Percentiles rank a stretch among this genome's conserved stretches.
Conservation (phyloP, 2,329 filamentous ascomycete genomes). For the Phyllosticta citrichinensis region DNA sequence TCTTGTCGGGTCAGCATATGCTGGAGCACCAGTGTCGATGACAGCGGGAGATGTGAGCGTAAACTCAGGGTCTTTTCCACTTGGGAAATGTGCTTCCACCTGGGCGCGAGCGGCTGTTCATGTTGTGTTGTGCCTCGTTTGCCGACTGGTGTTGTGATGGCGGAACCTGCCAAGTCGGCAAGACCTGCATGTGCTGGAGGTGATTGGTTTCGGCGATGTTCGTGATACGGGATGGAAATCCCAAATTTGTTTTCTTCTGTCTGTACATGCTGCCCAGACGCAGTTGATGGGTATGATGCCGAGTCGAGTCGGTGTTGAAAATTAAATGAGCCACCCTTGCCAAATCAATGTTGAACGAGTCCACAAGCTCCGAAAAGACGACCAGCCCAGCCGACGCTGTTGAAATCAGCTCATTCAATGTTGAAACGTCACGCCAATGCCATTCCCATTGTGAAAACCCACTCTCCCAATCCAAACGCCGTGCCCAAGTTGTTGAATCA, state of each 20-base stretch:
- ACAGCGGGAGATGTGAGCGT: constrained; percentile 6
- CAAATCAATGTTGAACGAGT: too few species aligned
- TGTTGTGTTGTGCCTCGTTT: not conserved
- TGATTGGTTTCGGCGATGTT: too few species aligned
- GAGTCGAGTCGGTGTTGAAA: not conserved
- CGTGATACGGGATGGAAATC: too few species aligned
- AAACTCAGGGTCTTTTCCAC: not conserved
- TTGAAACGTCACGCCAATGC: not conserved
- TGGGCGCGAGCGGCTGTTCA: not conserved
- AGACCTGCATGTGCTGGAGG: too few species aligned
- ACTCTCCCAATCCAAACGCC: not conserved
- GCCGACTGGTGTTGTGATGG: not conserved
- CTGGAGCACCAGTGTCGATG: not conserved
- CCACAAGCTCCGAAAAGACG: not conserved
- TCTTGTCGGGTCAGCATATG: not conserved
- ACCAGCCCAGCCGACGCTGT: not conserved
- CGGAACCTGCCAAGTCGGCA: not conserved
- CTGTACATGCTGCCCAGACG: not conserved
- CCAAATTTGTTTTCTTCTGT: too few species aligned
- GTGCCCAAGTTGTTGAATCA: not conserved
- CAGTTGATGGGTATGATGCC: not conserved
- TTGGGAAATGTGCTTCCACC: not conserved
- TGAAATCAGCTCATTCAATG: not conserved
- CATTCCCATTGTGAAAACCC: not conserved
- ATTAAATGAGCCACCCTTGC: too few species aligned